These are phyloP conservation scores for Centella asiatica DNA, from an alignment of 129 eudicot species.

Conservation along the genomic window DNA sequence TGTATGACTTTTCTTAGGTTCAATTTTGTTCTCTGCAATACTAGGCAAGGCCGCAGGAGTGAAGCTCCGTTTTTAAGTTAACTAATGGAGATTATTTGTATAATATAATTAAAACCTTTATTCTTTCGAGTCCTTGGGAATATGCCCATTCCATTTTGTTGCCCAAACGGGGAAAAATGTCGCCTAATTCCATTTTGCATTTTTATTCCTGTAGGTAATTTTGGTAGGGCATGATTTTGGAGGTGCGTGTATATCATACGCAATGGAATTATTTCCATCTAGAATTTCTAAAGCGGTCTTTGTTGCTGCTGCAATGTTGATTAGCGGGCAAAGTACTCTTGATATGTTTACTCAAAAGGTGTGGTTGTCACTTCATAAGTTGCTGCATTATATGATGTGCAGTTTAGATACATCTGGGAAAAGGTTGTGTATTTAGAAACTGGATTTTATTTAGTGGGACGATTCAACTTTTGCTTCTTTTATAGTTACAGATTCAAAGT, in stretches of 20 bases:
- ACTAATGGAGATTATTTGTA: too few relatives aligned
- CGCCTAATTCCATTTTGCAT: not conserved
- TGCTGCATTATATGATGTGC: too few relatives aligned
- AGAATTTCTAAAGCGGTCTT: conserved; percentile 74
- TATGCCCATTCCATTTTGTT: not conserved
- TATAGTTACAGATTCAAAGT: not conserved
- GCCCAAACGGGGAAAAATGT: not conserved
- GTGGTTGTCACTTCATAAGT: conserved; percentile 5
- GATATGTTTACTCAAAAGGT: conserved; percentile 94
- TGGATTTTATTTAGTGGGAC: not conserved
- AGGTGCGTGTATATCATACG: conserved; percentile 85
- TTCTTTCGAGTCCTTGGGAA: not conserved
- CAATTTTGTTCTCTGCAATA: not conserved
- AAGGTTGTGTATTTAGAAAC: not conserved
- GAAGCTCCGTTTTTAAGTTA: not conserved
- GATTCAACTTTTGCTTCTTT: too few relatives aligned
- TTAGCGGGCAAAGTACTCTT: conserved; percentile 75
- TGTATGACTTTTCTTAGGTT: too few relatives aligned
- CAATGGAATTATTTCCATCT: conserved; percentile 72
- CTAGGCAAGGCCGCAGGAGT: too few relatives aligned
- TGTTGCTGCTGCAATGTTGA: conserved; percentile 85
- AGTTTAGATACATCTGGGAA: not conserved
- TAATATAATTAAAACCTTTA: not conserved
- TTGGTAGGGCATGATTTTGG: conserved; percentile 97
- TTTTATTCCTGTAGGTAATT: conserved; percentile 52